Evolutionary conservation across 257 asterid species (phyloP), one percentile per base, ranked within the genome.

Genomic region (Orobanche coerulescens): DNA sequence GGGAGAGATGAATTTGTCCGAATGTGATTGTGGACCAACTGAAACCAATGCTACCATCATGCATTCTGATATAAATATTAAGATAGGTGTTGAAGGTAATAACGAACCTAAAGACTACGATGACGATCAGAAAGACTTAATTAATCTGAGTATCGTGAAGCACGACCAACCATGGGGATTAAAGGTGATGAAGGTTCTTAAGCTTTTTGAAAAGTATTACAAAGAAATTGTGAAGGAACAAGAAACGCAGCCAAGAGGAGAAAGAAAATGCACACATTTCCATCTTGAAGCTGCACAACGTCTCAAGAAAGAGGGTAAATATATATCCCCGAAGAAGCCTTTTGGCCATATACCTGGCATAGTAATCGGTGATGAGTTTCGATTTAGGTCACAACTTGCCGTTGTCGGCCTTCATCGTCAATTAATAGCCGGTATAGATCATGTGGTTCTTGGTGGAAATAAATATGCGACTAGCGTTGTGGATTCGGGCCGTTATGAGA

Each of bases 321-420:
- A n/a, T 4, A 18, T 65, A 2, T 9, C 16, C 6, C 43, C 52
- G 1, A 65, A 71, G 36, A 57, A 62, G 70, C 65, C 69, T 0
- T 58, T 84, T 61, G 95, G 95, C 40, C 76, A 77, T 61, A 58
- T 84, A 30, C 86, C 90, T 0, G 96, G 96, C 1, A 61, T 91
- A 53, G 85, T 77, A 68, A 74, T 91, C 15, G 95, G 96, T 4
- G 94, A 87, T 28, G 73, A 73, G 65, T 91, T 85, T 25, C 82
- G 70, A 42, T 85, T 72, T 46, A 87, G 94, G 75, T 75, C 71
- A 0, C 89, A 87, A 58, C 94, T 87, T 52, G 77, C 68, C 0
- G 40, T 85, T 60, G 72, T 82, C 64, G 96, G 96, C 20, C 48
- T 91, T 50, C 94, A 87, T 74, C 62, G 66, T 34, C 75, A 71